phyloP scores from a whole-genome alignment of 2,329 filamentous ascomycete genomes.

The Paecilomyces variotii region DNA sequence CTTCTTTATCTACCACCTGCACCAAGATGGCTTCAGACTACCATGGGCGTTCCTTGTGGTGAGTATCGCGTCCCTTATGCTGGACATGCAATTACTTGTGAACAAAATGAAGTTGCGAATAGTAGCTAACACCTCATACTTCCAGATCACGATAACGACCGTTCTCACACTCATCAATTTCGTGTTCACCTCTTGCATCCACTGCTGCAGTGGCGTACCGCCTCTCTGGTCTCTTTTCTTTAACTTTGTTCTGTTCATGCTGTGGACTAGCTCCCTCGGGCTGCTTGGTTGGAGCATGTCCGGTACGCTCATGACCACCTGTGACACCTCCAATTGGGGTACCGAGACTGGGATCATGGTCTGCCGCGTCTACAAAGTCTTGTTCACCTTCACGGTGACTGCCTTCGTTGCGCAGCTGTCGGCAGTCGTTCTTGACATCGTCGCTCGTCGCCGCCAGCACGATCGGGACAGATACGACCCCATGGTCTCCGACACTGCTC shows the following conservation, averaged over 20 bases:
- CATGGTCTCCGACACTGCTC: conserved; percentile 32
- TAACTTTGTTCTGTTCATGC: conserved; percentile 41
- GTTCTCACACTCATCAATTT: conserved; percentile 45
- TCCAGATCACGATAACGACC: conserved; percentile 44
- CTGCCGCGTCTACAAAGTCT: conserved; percentile 51
- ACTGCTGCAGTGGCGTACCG: conserved; percentile 46
- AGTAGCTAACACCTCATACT: not conserved
- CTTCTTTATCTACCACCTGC: conserved; percentile 50
- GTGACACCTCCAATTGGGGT: conserved; percentile 45
- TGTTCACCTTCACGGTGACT: conserved; percentile 49
- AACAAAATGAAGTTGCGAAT: not conserved
- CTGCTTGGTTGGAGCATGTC: conserved; percentile 49
- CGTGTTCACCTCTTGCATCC: conserved; percentile 41
- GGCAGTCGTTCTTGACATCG: conserved; percentile 43
- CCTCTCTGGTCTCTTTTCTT: conserved; percentile 43
- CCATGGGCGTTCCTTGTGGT: conserved; percentile 56
- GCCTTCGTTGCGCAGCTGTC: conserved; percentile 40
- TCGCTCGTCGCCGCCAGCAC: conserved; percentile 38
- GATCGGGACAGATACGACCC: conserved; percentile 42
- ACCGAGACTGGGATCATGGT: conserved; percentile 47
- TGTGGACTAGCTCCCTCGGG: conserved; percentile 47
- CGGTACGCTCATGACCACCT: conserved; percentile 45
- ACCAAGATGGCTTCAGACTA: conserved; percentile 42
- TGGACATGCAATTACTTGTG: not conserved
- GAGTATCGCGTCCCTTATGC: conserved; percentile 13